Conservation (phyloP, 192 early-diverging fungal genomes). For the Gonapodya prolifera region DNA sequence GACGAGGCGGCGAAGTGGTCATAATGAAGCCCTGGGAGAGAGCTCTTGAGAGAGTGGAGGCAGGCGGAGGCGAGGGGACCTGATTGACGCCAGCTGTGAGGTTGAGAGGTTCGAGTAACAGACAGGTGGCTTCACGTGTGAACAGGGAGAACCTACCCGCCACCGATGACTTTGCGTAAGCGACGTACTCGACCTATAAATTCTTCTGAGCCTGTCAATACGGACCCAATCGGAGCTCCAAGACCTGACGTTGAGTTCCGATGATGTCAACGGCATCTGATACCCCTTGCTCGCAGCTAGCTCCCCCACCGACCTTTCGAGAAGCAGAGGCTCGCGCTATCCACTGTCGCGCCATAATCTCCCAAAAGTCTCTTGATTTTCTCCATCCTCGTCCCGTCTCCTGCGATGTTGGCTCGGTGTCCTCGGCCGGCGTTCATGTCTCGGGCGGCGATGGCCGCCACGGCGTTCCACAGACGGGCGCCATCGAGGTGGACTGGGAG, state of each 20-base stretch:
- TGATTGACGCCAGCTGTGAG: conserved; percentile 63
- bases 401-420: background rate
- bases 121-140: background rate
- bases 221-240: conserved; percentile 81
- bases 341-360: conserved; percentile 51
- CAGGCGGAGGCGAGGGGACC: conserved; percentile 70
- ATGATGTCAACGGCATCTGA: too few relatives aligned
- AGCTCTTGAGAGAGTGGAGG: conserved; percentile 54
- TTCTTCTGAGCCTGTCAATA: conserved; percentile 55
- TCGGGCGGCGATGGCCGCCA: conserved; percentile 12
- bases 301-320: conserved; percentile 41
- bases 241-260: conserved; percentile 36
- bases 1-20: conserved; percentile 52
- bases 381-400: conserved; percentile 34
- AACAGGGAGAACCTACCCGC: conserved; percentile 28
- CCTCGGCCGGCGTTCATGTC: background rate
- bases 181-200: conserved; percentile 67
- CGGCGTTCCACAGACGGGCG: conserved; percentile 82
- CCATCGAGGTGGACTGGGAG: conserved; percentile 73
- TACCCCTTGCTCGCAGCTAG: background rate
- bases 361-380: background rate
- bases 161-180: conserved; percentile 80
- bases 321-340: conserved; percentile 75
- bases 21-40: conserved; percentile 49
- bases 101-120: background rate